Base-by-base conservation (phyloP, 2,329 filamentous ascomycete genomes). In the Beauveria bassiana region DNA sequence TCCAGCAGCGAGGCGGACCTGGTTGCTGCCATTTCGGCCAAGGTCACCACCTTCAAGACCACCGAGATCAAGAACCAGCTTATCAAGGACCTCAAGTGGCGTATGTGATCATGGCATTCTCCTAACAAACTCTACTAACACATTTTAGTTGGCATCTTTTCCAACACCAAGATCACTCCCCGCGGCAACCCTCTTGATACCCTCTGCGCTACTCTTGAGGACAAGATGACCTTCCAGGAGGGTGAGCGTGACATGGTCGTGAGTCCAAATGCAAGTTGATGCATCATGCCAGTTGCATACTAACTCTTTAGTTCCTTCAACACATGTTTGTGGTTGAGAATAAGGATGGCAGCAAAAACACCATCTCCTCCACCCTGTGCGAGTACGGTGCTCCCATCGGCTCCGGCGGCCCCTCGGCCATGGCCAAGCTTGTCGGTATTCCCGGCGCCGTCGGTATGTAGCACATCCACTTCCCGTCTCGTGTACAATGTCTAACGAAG, bases 181-280 rank as follows among this genome's bases (percentile, higher is more conserved):
- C 80, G 85, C 61, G 88, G 86, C 60, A 96, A 90, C 79, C 89
- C 91, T 4, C 83, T 96, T 26, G 93, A 96, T 75, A 93, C 90
- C n/a, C 85, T 96, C 45, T 96, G 92, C 78, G 91, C 90, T 38
- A 89, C 86, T 3, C 84, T 96, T 34, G 91, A 96, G 81, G 78
- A 90, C 81, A 96, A 96, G 86, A 96, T 96, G 90, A 84, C 90
- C 75, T 96, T 88, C 75, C 88, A 84, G 70, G 80, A 88, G 68
- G 88, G 83, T 64, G 91, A 96, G 84, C 87, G 92, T 63, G 92
- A 96, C 75, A 79, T 96, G 66, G 89, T 95, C 66, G 85, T 89
- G 61, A 49, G 77, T 65, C 55, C 22, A 49, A 54, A 24, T 22
- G 1, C 61, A 66, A 60, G 64, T 67, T 45, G 6, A 22, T 18